Conservation (phyloP, 2,329 filamentous ascomycete species). For the Lachnellula subtilissima region DNA sequence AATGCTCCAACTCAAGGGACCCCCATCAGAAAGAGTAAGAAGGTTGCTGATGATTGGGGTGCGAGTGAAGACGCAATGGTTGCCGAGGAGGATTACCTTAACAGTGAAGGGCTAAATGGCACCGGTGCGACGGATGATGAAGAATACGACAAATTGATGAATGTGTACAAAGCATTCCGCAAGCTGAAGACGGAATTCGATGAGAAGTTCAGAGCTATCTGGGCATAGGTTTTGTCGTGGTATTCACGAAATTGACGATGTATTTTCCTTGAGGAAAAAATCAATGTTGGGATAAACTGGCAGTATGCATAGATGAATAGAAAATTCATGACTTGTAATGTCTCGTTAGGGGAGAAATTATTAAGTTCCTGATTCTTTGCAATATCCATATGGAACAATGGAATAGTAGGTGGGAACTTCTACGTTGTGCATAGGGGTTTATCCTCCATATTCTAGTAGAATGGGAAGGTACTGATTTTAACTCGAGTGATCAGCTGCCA, state of each 20-base stretch:
- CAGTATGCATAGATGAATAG: too few relatives aligned
- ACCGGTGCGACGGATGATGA: slow-evolving; percentile 28
- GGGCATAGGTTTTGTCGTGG: slow-evolving; percentile 20
- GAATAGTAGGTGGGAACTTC: too few relatives aligned
- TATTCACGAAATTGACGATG: background rate
- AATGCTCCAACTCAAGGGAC: slow-evolving; percentile 5
- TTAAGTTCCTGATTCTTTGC: too few relatives aligned
- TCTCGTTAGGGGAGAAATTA: too few relatives aligned
- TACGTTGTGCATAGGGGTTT: too few relatives aligned
- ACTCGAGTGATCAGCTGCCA: too few relatives aligned
- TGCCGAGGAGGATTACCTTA: slow-evolving; percentile 32
- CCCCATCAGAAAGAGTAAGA: slow-evolving; percentile 22
- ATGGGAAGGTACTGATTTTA: too few relatives aligned
- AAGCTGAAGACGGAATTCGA: slow-evolving; percentile 56
- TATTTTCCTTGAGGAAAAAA: background rate
- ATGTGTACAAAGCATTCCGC: slow-evolving; percentile 56
- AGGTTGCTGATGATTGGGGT: slow-evolving; percentile 49
- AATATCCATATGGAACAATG: too few relatives aligned
- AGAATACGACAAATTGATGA: slow-evolving; percentile 44
- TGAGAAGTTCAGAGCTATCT: slow-evolving; percentile 48
- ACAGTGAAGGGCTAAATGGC: slow-evolving; percentile 33
- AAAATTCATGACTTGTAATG: too few relatives aligned
- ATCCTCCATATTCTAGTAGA: too few relatives aligned
- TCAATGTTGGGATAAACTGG: background rate
- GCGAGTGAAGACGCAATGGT: slow-evolving; percentile 35